phyloP scores from a whole-genome alignment of 2,329 filamentous ascomycete species.

The Reticulascus tulasneorum region DNA sequence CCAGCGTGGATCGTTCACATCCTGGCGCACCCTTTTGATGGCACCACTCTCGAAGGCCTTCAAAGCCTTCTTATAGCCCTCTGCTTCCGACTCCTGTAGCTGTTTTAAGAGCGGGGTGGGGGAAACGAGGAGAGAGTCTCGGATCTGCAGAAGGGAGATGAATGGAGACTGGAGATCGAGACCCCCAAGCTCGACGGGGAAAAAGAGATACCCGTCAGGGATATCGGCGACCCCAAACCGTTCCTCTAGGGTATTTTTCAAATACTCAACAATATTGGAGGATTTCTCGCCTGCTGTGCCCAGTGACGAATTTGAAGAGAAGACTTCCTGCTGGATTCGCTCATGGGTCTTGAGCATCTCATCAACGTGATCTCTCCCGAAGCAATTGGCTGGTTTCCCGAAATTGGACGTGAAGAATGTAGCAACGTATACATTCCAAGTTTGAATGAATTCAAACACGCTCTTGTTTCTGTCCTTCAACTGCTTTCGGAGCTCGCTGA shows the following conservation, averaged over 20 bases:
- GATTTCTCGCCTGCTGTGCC: background rate
- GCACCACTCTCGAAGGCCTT: constrained; percentile 28
- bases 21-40: background rate
- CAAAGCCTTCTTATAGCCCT: constrained; percentile 29
- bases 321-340: constrained; percentile 33
- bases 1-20: constrained; percentile 20
- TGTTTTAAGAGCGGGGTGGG: constrained; percentile 25
- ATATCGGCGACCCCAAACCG: constrained; percentile 32
- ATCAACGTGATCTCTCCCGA: constrained; percentile 40
- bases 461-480: constrained; percentile 49
- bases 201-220: constrained; percentile 42
- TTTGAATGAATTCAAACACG: constrained; percentile 33
- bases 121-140: constrained; percentile 20
- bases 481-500: constrained; percentile 50
- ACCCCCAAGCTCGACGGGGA: constrained; percentile 41
- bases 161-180: constrained; percentile 44
- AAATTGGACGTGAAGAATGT: constrained; percentile 44
- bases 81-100: constrained; percentile 29
- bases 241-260: constrained; percentile 24
- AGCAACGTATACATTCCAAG: constrained; percentile 42
- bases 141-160: constrained; percentile 33
- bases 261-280: constrained; percentile 23
- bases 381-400: constrained; percentile 39
- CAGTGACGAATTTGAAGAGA: constrained; percentile 23
- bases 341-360: constrained; percentile 37